phyloP scores from a whole-genome alignment of 2,329 filamentous ascomycete genomes.

The Fusarium papillatum region DNA sequence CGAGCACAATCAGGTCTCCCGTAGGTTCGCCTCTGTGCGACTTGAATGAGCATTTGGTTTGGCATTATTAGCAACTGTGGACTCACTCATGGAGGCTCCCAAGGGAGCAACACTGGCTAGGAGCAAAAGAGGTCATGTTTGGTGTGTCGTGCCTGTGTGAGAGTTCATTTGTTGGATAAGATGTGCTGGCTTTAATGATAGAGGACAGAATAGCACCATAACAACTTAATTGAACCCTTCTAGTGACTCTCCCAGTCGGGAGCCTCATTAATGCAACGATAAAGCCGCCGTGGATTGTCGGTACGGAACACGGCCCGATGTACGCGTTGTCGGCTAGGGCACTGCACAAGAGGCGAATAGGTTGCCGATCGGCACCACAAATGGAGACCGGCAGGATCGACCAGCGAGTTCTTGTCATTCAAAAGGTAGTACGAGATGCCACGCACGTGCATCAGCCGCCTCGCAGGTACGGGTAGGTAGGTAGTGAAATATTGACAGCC shows the following conservation, averaged over 20 bases:
- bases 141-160: background rate
- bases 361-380: background rate
- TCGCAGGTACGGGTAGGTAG: too few species aligned
- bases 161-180: background rate
- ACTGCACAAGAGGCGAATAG: background rate
- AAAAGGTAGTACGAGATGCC: background rate
- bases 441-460: too few species aligned
- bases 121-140: background rate
- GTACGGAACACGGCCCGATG: background rate
- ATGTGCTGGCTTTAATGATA: accelerated
- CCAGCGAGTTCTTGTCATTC: background rate
- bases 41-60: background rate
- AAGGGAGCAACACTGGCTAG: background rate
- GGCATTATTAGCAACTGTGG: accelerated
- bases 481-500: background rate
- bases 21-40: background rate
- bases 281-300: background rate
- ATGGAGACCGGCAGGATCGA: background rate
- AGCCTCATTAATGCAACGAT: background rate
- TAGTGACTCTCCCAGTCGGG: background rate
- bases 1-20: background rate
- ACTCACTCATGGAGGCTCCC: background rate
- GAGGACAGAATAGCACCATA: too few species aligned
- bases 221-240: background rate
- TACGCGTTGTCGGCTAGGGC: background rate